Conservation (phyloP, 257 asterid genomes). For the Cruciata laevipes region DNA sequence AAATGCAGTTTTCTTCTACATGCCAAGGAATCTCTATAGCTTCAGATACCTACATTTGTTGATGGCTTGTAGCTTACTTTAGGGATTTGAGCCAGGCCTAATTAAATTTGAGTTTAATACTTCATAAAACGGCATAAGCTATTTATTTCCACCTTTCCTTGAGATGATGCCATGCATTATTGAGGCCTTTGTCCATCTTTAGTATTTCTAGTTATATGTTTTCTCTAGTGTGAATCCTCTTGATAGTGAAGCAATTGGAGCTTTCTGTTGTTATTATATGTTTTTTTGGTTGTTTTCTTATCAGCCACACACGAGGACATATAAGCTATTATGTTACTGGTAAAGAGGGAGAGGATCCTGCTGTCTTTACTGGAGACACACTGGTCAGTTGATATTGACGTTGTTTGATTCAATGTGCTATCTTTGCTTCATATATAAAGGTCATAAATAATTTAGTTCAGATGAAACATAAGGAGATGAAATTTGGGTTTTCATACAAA, state of each 20-base stretch:
- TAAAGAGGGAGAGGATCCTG: constrained; percentile 73
- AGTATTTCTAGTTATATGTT: background rate
- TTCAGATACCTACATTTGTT: background rate
- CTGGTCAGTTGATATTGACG: constrained; percentile 42
- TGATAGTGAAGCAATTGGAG: background rate
- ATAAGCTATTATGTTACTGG: constrained; percentile 84
- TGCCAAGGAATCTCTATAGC: background rate
- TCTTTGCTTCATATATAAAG: background rate
- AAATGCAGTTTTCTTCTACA: background rate
- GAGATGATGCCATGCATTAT: background rate
- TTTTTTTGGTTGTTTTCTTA: constrained; percentile 8
- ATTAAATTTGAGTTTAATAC: background rate
- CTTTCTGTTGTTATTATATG: background rate
- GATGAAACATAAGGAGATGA: background rate
- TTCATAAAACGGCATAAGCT: background rate
- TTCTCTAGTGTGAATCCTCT: background rate
- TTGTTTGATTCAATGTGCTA: background rate
- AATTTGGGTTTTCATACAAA: background rate
- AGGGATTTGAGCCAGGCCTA: background rate
- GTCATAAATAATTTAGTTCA: background rate
- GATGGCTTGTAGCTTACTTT: background rate
- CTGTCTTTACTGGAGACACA: constrained; percentile 96
- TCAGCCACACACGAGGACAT: constrained; percentile 94
- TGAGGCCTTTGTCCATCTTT: background rate
- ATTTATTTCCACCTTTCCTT: background rate